Base-by-base conservation (phyloP, 2,329 filamentous ascomycete species). In the Plenodomus tracheiphilus region DNA sequence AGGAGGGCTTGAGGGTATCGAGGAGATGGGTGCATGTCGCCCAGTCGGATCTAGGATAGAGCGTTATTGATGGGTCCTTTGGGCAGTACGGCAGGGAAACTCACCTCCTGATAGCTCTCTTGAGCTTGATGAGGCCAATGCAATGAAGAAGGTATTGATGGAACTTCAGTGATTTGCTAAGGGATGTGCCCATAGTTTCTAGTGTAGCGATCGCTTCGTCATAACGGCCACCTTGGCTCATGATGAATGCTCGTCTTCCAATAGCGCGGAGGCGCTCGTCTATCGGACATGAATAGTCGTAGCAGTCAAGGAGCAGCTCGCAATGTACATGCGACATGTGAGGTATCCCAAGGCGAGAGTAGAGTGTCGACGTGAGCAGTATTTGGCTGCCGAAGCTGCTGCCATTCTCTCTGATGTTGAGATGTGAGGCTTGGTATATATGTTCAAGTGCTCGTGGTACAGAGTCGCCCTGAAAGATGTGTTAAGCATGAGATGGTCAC, bases 221-320 rank as follows among this genome's bases (percentile, higher is more conserved):
- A 64, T 91, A 95, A 25, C 79, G 80, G 1, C 93, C 92, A 39
- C 77, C 80, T 47, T 85, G 82, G 8, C 83, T 81, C 5, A 87
- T 76, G 41, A 85, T 77, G 51, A 86, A 83, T 2, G 90, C 87
- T 47, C 86, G 80, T 4, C 88, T 84, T 59, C 89, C 90, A 0
- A 80, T 85, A 28, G 89, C 82, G 59, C 87, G 89, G 25, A 97
- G 79, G 41, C 85, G 81, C 59, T 97, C 93, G 54, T 96, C 91
- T 37, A 92, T 83, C 0, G 85, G 80, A 30, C 81, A 79, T 40
- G 77, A 76, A n/a, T 76, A 74, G 3, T 79, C 76, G 64, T 96
- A 87, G 55, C 89, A 91, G 44, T 85, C 81, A 15, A 91, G 78
- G 49, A 96, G 91, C 0, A 90, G 78, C 54, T 95, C 87, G 62